A percentile compares a stretch with the other conserved stretches of the same genome.
Evolutionary conservation across 2,329 filamentous ascomycete genomes (phyloP).

Genomic region (Ophiocordyceps sinensis): DNA sequence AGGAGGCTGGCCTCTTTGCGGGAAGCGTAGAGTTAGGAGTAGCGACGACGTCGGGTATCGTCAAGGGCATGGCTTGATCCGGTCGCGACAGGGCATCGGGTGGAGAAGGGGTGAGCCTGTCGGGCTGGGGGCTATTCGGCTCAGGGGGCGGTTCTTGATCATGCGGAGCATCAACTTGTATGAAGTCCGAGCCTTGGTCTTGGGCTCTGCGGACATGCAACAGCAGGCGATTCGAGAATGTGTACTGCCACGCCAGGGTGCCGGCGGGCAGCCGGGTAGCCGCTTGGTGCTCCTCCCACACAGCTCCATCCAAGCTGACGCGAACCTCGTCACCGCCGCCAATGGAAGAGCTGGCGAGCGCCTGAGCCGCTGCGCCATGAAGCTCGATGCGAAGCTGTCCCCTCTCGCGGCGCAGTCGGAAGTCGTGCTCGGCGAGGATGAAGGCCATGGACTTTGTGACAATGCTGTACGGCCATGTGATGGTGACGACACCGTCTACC

Average conservation of each 20-base stretch:
- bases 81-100: not conserved
- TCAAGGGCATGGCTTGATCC: not conserved
- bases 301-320: constrained; percentile 53
- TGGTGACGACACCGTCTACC: constrained; percentile 61
- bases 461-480: constrained; percentile 85
- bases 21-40: constrained; percentile 7
- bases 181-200: constrained; percentile 27
- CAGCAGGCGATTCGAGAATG: constrained; percentile 34
- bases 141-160: constrained; percentile 6
- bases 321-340: constrained; percentile 66
- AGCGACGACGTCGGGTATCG: constrained; percentile 1
- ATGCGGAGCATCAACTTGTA: constrained; percentile 34
- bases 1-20: constrained; percentile 19
- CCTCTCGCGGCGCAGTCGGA: constrained; percentile 58
- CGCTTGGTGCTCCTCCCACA: constrained; percentile 43
- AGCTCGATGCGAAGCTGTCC: constrained; percentile 76
- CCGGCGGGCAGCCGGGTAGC: constrained; percentile 33
- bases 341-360: constrained; percentile 50
- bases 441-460: constrained; percentile 61
- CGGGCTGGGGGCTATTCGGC: not conserved
- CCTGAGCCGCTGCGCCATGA: constrained; percentile 52
- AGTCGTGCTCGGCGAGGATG: constrained; percentile 72
- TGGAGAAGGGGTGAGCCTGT: not conserved
- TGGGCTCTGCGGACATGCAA: constrained; percentile 29
- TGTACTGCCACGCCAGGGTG: constrained; percentile 43